Base-by-base conservation (phyloP, 768 basidiomycete species). In the Mycena galopus region DNA sequence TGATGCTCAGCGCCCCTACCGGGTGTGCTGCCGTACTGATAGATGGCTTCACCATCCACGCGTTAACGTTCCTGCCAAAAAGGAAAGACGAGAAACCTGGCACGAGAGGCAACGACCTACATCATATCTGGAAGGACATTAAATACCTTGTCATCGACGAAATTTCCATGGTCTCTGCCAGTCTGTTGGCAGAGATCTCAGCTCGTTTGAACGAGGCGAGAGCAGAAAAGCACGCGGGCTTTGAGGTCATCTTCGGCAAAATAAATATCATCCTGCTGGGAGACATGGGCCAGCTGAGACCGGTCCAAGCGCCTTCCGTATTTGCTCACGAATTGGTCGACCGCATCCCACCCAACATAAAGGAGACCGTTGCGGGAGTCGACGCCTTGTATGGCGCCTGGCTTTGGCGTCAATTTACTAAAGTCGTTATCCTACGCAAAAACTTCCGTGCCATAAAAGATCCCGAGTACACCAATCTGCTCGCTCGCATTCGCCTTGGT, bases 241-340 rank as follows among this genome's bases (percentile, higher is more conserved):
- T 30, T 0, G 66, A 67, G 12, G 59, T 14, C 25, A 39, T 67
- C 2, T 67, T 67, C 17, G 65, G 65, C 2, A 5, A 17, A 32
- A 19, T 67, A 0, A 67, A 67, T 19, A 14, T 67, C 5, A 17
- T 67, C n/a, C 4, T 58, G 2, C 25, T 67, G n/a, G 66, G 66
- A 0, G 66, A 67, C n/a, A 67, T 67, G 66, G 66, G 66, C 19
- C 66, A 67, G 11, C 16, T 67, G 10, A 29, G 57, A 19, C 66
- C 66, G 1, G 66, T 67, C 0, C 10, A 6, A 10, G 42, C 66
- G 0, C 16, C 27, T 0, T 67, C 66, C 0, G n/a, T 67, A 0
- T 67, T 67, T 10, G 21, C 32, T 2, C 66, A 67, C n/a, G n/a
- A 60, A 2, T 6, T 67, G 21, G 66, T 67, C 1, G 3, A 19